These are phyloP conservation scores for Aspergillus ellipticus DNA, from an alignment of 495 filamentous ascomycete genomes.

Conservation along the genomic window DNA sequence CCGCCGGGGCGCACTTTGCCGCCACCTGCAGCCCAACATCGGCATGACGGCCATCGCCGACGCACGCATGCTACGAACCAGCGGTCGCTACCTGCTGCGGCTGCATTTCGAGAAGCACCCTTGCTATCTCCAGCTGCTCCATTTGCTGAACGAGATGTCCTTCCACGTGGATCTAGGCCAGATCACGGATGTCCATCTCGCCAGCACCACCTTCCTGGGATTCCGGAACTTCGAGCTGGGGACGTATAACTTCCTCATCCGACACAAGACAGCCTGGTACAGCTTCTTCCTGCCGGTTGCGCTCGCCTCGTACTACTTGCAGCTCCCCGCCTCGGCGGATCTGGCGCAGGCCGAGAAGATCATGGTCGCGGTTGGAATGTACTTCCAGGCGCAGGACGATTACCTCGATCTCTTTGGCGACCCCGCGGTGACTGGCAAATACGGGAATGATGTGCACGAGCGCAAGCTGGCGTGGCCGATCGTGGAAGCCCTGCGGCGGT, in stretches of 20 bases:
- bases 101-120: slow-evolving; percentile 73
- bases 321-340: slow-evolving; percentile 68
- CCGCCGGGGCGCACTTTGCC: slow-evolving; percentile 79
- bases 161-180: slow-evolving; percentile 87
- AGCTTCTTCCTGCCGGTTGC: slow-evolving; percentile 90
- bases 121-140: slow-evolving; percentile 66
- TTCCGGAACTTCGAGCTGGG: slow-evolving; percentile 74
- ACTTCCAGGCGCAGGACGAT: slow-evolving; percentile 92
- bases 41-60: slow-evolving; percentile 91
- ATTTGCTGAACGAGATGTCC: slow-evolving; percentile 80
- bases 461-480: slow-evolving; percentile 93
- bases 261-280: slow-evolving; percentile 95
- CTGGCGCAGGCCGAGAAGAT: slow-evolving; percentile 71
- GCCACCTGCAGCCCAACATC: slow-evolving; percentile 76
- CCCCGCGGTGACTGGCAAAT: slow-evolving; percentile 85
- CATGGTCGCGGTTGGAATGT: slow-evolving; percentile 82
- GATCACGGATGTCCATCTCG: slow-evolving; percentile 76
- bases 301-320: slow-evolving; percentile 67
- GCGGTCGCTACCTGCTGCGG: slow-evolving; percentile 75
- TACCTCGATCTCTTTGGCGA: slow-evolving; percentile 89
- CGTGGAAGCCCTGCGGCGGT: slow-evolving; percentile 71
- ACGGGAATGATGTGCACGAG: slow-evolving; percentile 89
- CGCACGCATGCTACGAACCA: slow-evolving; percentile 74
- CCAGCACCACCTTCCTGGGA: slow-evolving; percentile 66
- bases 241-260: slow-evolving; percentile 85